Evolutionary conservation across 768 basidiomycete species (phyloP), one percentile per base, ranked within the genome.

Genomic region (Amyloporia xantha): DNA sequence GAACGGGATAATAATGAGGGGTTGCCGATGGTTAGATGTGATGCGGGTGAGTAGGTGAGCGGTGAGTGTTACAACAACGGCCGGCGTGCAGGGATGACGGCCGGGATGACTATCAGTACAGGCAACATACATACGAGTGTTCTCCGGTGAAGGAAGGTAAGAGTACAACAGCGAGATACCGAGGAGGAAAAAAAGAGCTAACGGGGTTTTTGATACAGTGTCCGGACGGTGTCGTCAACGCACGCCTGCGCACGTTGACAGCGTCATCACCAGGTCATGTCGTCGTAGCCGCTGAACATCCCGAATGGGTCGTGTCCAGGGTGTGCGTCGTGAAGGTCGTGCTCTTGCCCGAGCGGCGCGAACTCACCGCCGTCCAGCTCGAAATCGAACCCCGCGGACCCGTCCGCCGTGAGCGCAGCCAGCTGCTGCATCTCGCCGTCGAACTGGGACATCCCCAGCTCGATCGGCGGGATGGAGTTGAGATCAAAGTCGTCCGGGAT

Each of bases 401-500:
- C 39, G 54, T 47, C 39, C 30, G 7, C 30, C 33, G 46, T 2
- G 48, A 46, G 9, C 41, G 23, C 7, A 47, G 58, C 25, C 3
- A 59, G 41, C n/a, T 61, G 38, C 23, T 38, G 25, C 44, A 45
- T 57, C 38, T 64, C 53, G 38, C 49, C 53, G 27, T 69, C 70
- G 40, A 68, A 72, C 38, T 77, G 78, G 41, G 76, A 69, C 51
- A 77, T 60, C 13, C 78, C 78, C 46, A 84, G 68, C 53, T 83
- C 75, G 61, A 84, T 74, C 0, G 82, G 76, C 2, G 82, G 83
- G 54, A 86, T 86, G 20, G 79, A 67, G 55, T 59, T 66, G 54
- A 86, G 63, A 59, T 85, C 83, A 60, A 85, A 86, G 65, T 86
- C 84, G 62, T 82, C 80, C 48, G 71, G 74, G 33, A 67, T 67